Evolutionary conservation across 495 filamentous ascomycete genomes (phyloP).

Genomic region (Penicilliopsis zonata): DNA sequence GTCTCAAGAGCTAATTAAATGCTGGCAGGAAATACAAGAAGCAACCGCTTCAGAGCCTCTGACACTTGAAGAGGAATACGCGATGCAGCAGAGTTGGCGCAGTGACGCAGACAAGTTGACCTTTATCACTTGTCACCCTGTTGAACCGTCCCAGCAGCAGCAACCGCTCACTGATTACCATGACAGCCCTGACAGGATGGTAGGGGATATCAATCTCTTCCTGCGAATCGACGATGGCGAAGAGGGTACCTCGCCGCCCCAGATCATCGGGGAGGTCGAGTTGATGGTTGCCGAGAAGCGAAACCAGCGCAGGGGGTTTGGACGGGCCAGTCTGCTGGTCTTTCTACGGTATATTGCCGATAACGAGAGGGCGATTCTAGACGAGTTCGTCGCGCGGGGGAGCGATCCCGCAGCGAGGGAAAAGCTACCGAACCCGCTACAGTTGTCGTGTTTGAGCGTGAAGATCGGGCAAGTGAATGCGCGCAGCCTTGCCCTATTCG

Average conservation of each 20-base stretch:
- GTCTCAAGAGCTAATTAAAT: constrained; percentile 1
- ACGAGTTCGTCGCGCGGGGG: constrained; percentile 39
- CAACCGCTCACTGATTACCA: constrained; percentile 17
- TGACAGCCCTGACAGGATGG: constrained; percentile 50
- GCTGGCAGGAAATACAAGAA: constrained; percentile 56
- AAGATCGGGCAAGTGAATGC: constrained; percentile 48
- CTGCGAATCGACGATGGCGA: constrained; percentile 42
- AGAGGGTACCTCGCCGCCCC: constrained; percentile 22
- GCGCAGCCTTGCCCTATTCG: constrained; percentile 47
- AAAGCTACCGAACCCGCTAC: not conserved
- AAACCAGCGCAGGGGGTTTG: constrained; percentile 51
- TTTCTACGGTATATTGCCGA: constrained; percentile 55
- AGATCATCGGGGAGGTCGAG: constrained; percentile 63
- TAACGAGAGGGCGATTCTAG: constrained; percentile 37
- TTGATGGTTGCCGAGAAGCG: constrained; percentile 67
- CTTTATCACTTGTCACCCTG: constrained; percentile 29
- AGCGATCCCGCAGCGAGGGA: constrained; percentile 7
- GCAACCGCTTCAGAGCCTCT: constrained; percentile 77
- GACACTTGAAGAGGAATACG: constrained; percentile 65
- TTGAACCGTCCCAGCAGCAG: not conserved
- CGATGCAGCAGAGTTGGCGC: constrained; percentile 77
- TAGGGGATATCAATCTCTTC: constrained; percentile 85
- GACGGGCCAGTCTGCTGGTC: constrained; percentile 47
- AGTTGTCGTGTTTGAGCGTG: constrained; percentile 36
- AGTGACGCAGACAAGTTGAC: constrained; percentile 46